Base-by-base conservation (phyloP, 1,139 yeast genomes). In the Zygosaccharomyces pseudobailii region DNA sequence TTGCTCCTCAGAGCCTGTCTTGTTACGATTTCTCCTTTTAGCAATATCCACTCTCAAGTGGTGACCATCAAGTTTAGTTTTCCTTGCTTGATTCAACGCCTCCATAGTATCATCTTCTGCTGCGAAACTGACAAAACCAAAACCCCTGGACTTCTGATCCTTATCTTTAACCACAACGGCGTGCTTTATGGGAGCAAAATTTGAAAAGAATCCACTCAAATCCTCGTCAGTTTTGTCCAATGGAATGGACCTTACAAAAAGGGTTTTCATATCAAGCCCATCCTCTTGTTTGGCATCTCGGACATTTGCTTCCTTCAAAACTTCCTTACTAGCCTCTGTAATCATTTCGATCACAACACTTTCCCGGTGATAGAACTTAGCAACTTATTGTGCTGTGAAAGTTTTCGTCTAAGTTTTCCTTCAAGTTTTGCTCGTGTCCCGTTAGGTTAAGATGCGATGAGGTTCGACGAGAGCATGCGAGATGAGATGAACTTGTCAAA, bases 71-170 rank as follows among this genome's bases (percentile, higher is more conserved):
- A 92, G 79, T 60, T 84, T 86, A 42, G 73, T 62, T 62, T 77
- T 84, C 61, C 80, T 75, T n/a, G 90, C 72, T 54, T 82, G 79
- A 9, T 74, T 79, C 53, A 89, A 72, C 0, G 97, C 97, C 35
- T 78, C 72, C 40, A 78, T 67, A 0, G 97, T 87, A 65, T 94
- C 98, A 43, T 87, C 96, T 53, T 87, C 90, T 50, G 79, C 71
- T 2, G 87, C 80, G 66, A 94, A 92, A 40, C 95, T 84, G 17
- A 89, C 98, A 67, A 94, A 94, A 6, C 98, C 99, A 68, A 89
- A 94, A 1, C 98, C 97, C 67, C 94, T 78, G 4, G 96, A 87
- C 34, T 70, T 66, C 31, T 85, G 79, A 41, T 84, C 80, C 10
- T 75, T 72, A 64, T 92, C 96, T 40, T 76, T 85, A 22, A 94